Percentiles rank a stretch among this genome's conserved stretches.
These are phyloP conservation scores for Annulohypoxylon truncatum DNA, from an alignment of 2,329 filamentous ascomycete species.

Conservation along the genomic window DNA sequence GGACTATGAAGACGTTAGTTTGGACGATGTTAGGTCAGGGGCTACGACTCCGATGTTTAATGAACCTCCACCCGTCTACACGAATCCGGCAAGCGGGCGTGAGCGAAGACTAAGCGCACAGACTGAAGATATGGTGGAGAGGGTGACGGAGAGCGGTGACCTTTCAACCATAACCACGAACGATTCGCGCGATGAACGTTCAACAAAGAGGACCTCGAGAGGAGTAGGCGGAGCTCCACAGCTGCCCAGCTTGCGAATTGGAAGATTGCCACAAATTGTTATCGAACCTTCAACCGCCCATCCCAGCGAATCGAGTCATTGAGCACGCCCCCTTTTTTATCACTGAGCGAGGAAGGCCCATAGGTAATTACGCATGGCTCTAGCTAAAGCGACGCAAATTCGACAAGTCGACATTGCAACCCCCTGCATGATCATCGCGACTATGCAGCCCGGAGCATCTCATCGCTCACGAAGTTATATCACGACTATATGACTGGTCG, in stretches of 20 bases:
- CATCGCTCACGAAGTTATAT: background rate
- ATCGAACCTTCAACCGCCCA: constrained; percentile 64
- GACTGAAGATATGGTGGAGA: constrained; percentile 45
- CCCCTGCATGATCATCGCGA: background rate
- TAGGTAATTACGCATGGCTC: background rate
- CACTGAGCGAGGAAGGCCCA: background rate
- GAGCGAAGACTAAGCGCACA: constrained; percentile 52
- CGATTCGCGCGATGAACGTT: constrained; percentile 36
- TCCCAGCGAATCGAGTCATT: constrained; percentile 39
- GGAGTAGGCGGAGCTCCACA: constrained; percentile 58
- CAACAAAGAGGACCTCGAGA: constrained; percentile 46
- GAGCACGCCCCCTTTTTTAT: background rate
- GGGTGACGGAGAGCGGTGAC: constrained; percentile 43
- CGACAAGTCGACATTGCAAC: background rate
- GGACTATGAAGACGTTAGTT: constrained; percentile 64
- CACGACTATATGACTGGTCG: constrained; percentile 10
- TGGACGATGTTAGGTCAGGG: constrained; percentile 55
- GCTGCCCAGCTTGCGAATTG: constrained; percentile 64
- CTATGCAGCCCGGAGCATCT: background rate
- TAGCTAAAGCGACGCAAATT: background rate
- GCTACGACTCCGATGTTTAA: constrained; percentile 56
- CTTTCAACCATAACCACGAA: constrained; percentile 33
- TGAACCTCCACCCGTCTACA: constrained; percentile 65
- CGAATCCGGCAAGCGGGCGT: constrained; percentile 52
- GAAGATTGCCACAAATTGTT: constrained; percentile 66